A percentile compares a stretch with the other conserved stretches of the same genome.
These are phyloP conservation scores for Solanum medicagineum DNA, from an alignment of 257 asterid genomes.

Conservation along the genomic window DNA sequence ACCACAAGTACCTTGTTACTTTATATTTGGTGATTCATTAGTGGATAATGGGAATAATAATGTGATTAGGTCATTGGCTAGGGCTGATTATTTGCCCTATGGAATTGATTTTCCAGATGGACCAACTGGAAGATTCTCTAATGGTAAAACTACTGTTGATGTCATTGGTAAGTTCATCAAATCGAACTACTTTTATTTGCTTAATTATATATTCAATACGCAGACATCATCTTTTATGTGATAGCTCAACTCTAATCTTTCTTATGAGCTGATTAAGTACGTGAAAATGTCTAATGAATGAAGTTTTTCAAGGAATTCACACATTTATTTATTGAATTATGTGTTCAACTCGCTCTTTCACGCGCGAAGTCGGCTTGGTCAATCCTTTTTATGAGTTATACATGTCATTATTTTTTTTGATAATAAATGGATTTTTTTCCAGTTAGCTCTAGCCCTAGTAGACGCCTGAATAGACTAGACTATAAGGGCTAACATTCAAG, in stretches of 20 bases:
- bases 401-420: neutral
- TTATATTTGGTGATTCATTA: slow-evolving; percentile 30
- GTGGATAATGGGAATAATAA: slow-evolving; percentile 35
- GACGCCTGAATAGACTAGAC: no score
- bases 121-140: slow-evolving; percentile 28
- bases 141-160: slow-evolving; percentile 33
- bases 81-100: slow-evolving; percentile 30
- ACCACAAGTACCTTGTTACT: slow-evolving; percentile 32
- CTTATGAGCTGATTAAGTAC: neutral
- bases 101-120: slow-evolving; percentile 29
- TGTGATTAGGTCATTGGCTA: slow-evolving; percentile 23
- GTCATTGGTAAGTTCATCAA: slow-evolving; percentile 8
- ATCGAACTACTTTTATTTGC: neutral
- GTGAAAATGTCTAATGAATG: neutral
- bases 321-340: neutral
- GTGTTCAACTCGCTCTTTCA: neutral
- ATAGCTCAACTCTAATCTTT: neutral
- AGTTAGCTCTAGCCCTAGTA: no score
- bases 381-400: neutral
- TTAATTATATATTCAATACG: neutral
- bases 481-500: no score
- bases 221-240: neutral
- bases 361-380: accelerated
- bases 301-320: neutral
- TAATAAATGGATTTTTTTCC: no score